Evolutionary conservation across 257 asterid species (phyloP).

Genomic region (Echium plantagineum): DNA sequence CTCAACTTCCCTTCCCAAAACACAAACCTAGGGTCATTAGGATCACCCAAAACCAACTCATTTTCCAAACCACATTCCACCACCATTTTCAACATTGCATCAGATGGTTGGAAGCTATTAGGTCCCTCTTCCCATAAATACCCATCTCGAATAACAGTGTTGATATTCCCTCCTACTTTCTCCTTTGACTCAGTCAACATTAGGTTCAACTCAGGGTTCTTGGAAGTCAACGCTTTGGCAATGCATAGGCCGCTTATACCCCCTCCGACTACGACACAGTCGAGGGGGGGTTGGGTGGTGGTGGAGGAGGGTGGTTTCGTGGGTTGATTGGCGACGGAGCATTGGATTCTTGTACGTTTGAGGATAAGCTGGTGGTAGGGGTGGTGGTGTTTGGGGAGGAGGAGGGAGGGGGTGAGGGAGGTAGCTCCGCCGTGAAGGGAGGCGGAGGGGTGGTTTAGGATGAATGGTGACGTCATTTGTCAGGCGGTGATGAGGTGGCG

Average conservation of each 20-base stretch:
- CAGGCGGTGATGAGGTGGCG: no score
- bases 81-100: slow-evolving; percentile 69
- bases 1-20: slow-evolving; percentile 85
- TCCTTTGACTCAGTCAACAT: slow-evolving; percentile 86
- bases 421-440: no score
- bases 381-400: no score
- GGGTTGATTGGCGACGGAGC: no score
- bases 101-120: slow-evolving; percentile 96
- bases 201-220: slow-evolving; percentile 44
- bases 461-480: no score
- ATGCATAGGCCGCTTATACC: slow-evolving; percentile 87
- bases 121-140: slow-evolving; percentile 99
- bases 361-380: no score
- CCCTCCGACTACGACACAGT: slow-evolving; percentile 83
- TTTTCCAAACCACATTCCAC: slow-evolving; percentile 84
- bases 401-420: no score
- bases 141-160: slow-evolving; percentile 71
- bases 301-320: neutral
- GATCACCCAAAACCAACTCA: slow-evolving; percentile 87
- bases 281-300: slow-evolving; percentile 16
- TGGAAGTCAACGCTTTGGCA: slow-evolving; percentile 66
- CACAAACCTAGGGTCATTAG: slow-evolving; percentile 86
- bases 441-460: no score
- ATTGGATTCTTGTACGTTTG: no score
- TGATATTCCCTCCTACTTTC: slow-evolving; percentile 88